Evolutionary conservation across 805 yeast species (phyloP).

Genomic region (Ogataea nitratoaversa): DNA sequence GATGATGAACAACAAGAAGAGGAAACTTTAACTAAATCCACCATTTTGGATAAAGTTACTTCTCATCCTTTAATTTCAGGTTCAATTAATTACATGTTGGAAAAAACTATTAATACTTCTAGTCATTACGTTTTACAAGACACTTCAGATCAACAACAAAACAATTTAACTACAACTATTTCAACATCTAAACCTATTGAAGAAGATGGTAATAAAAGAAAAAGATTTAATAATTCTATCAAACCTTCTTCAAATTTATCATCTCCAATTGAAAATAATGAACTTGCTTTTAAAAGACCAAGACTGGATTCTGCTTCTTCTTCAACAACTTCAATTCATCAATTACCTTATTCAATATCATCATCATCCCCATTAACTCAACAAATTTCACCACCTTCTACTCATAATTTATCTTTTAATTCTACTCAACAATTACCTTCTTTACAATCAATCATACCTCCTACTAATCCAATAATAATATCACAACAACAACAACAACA

Average conservation of each 20-base stretch:
- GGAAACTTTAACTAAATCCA: conserved; percentile 7
- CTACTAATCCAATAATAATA: not conserved
- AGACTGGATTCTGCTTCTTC: conserved; percentile 12
- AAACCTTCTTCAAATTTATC: not conserved
- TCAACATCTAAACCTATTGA: not conserved
- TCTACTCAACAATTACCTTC: not conserved
- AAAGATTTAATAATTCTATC: conserved; percentile 8
- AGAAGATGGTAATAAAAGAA: conserved; percentile 9
- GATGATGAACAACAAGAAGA: not conserved
- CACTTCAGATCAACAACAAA: not conserved
- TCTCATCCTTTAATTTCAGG: conserved; percentile 34
- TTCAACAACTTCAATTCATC: conserved; percentile 4
- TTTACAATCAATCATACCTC: not conserved
- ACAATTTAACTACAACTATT: too few species aligned
- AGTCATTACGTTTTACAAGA: conserved; percentile 18
- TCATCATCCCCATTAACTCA: not conserved
- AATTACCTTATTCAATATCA: not conserved
- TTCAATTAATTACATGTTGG: conserved; percentile 34
- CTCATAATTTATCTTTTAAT: not conserved
- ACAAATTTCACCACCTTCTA: not conserved
- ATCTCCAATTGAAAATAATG: not conserved
- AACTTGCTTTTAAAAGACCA: conserved; percentile 14
- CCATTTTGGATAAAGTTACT: conserved; percentile 34
- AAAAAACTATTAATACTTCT: conserved; percentile 30
- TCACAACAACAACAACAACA: not conserved